Percentiles rank a stretch among this genome's conserved stretches.
Conservation (phyloP, 2,329 filamentous ascomycete genomes). For the Penicillium sp. region DNA sequence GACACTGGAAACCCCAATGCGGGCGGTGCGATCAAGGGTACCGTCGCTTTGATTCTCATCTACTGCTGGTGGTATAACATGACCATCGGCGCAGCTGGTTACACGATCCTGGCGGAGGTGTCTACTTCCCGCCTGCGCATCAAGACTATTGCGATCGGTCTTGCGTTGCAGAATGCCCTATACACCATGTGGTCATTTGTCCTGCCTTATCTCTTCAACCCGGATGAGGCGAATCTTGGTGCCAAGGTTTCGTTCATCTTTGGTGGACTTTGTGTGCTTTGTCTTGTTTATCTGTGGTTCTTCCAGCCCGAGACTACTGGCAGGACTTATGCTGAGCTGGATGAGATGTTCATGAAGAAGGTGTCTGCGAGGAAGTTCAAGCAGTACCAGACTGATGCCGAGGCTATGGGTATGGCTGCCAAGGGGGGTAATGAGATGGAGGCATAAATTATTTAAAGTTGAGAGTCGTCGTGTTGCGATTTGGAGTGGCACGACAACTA, state of each 20-base stretch:
- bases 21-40: slow-evolving; percentile 14
- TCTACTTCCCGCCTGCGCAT: slow-evolving; percentile 43
- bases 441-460: background rate
- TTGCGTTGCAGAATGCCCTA: slow-evolving; percentile 36
- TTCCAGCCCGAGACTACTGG: slow-evolving; percentile 23
- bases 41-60: slow-evolving; percentile 37
- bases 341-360: slow-evolving; percentile 20
- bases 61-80: slow-evolving; percentile 46
- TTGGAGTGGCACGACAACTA: background rate
- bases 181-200: slow-evolving; percentile 43
- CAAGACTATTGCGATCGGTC: slow-evolving; percentile 46
- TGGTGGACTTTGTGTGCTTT: slow-evolving; percentile 36
- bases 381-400: slow-evolving; percentile 13
- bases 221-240: slow-evolving; percentile 41
- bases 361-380: slow-evolving; percentile 18
- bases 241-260: slow-evolving; percentile 49
- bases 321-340: slow-evolving; percentile 16
- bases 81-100: slow-evolving; percentile 46
- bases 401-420: slow-evolving; percentile 11
- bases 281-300: slow-evolving; percentile 37
- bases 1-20: slow-evolving; percentile 12
- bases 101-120: slow-evolving; percentile 43
- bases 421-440: slow-evolving; percentile 1
- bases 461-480: background rate
- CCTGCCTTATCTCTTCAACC: slow-evolving; percentile 43